Percentiles rank a stretch among this genome's conserved stretches.
phyloP scores from a whole-genome alignment of 768 basidiomycete genomes.

The Hydnomerulius pinastri region DNA sequence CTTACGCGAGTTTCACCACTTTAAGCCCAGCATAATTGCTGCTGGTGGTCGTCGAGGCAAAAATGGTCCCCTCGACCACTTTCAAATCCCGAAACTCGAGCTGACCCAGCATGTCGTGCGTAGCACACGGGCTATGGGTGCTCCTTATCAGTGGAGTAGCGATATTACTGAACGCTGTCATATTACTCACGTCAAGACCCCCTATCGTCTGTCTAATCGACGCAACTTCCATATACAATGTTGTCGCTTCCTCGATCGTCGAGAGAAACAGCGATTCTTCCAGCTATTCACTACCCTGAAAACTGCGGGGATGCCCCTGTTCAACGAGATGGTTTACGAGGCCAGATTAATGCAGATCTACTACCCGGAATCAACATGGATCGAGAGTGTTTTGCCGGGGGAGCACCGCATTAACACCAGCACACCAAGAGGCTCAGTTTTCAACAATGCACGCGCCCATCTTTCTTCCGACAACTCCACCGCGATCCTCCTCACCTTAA shows the following conservation, averaged over 20 bases:
- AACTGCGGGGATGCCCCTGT: not conserved
- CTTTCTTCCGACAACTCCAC: not conserved
- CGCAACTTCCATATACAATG: conserved; percentile 7
- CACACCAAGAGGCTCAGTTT: conserved; percentile 3
- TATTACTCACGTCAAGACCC: conserved; percentile 3
- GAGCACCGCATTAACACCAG: not conserved
- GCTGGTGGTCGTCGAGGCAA: conserved; percentile 5
- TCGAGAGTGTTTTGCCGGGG: not conserved
- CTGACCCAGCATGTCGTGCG: conserved; percentile 7
- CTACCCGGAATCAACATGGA: conserved; percentile 2
- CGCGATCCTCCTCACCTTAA: not conserved
- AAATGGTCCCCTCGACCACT: conserved; percentile 7
- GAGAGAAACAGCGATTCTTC: conserved; percentile 11
- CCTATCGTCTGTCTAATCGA: conserved; percentile 1
- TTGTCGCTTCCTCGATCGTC: conserved; percentile 3
- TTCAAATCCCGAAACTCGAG: conserved; percentile 20
- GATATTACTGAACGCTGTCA: conserved; percentile 14
- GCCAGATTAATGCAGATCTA: not conserved
- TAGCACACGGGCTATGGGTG: conserved; percentile 32
- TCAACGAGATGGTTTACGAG: conserved; percentile 1
- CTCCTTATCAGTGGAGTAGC: conserved; percentile 16
- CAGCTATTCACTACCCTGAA: conserved; percentile 5
- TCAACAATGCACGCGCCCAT: not conserved
- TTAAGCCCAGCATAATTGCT: conserved; percentile 3
- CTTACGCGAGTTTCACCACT: conserved; percentile 8